Evolutionary conservation across 169 alveolate genomes (phyloP).

Genomic region (Amoebophrya sp.): DNA sequence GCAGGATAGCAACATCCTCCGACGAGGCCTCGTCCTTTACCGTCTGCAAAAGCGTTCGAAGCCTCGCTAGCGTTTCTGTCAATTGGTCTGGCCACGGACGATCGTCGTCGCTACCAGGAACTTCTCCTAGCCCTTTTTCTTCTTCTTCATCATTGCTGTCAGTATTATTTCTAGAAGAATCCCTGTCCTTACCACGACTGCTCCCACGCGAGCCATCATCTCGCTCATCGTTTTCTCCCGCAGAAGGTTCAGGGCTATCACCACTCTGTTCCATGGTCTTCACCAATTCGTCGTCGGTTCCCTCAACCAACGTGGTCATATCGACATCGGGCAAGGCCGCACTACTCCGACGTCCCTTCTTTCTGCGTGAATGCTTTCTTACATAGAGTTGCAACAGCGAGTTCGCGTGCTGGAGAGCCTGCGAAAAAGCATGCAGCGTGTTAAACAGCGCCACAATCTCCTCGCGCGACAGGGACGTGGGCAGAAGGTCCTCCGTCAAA

Average conservation of each 20-base stretch:
- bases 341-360: no score
- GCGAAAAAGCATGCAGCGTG: conserved; percentile 30
- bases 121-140: no score
- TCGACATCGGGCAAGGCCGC: no score
- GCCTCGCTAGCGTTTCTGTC: background rate
- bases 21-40: background rate
- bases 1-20: background rate
- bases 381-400: conserved; percentile 1
- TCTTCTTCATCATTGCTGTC: background rate
- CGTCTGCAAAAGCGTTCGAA: background rate
- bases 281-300: background rate
- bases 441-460: conserved; percentile 29
- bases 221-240: background rate
- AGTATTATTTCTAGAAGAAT: no score
- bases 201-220: no score
- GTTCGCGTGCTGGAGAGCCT: conserved; percentile 3
- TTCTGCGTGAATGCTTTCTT: background rate
- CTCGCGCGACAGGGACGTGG: conserved; percentile 32
- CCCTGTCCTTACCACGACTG: no score
- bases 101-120: no score
- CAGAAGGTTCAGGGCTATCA: no score
- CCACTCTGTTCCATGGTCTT: no score
- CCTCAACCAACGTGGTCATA: background rate
- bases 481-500: conserved; percentile 28
- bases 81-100: no score